Evolutionary conservation across 192 early-diverging fungal genomes (phyloP).

Genomic region (Backusella sp.): DNA sequence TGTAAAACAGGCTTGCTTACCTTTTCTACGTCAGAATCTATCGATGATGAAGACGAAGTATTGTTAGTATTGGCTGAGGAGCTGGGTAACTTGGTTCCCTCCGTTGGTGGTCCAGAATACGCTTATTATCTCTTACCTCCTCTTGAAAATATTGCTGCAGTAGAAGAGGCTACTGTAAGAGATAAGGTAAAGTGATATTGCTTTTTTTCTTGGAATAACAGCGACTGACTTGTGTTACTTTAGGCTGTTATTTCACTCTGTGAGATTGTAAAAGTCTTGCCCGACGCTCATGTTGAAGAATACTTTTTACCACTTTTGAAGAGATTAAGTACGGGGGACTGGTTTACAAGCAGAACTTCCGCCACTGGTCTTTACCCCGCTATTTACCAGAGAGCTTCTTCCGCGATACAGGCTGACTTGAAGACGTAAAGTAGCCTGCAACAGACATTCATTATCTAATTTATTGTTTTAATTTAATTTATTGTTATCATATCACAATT

Average conservation of each 20-base stretch:
- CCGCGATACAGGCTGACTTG: conserved; percentile 82
- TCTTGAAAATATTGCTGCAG: conserved; percentile 96
- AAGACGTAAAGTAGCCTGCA: conserved; percentile 55
- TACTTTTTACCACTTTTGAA: conserved; percentile 90
- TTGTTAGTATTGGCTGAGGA: conserved; percentile 91
- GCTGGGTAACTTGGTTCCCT: conserved; percentile 89
- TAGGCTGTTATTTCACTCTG: conserved; percentile 95
- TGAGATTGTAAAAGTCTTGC: conserved; percentile 75
- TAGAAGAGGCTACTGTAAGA: conserved; percentile 97
- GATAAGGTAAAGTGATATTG: conserved; percentile 74
- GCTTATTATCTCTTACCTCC: conserved; percentile 85
- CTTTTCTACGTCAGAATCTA: conserved; percentile 71
- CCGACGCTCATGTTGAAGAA: conserved; percentile 82
- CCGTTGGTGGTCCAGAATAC: conserved; percentile 86
- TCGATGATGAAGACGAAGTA: conserved; percentile 99
- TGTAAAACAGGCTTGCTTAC: not conserved
- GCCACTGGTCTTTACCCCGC: conserved; percentile 93
- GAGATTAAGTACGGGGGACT: conserved; percentile 89
- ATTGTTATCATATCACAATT: conserved; percentile 2
- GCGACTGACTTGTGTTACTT: not conserved
- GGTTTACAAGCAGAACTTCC: conserved; percentile 96
- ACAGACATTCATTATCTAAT: not conserved
- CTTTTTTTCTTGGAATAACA: not conserved
- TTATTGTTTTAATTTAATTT: not conserved
- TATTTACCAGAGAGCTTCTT: conserved; percentile 69